Percentiles rank a stretch among this genome's conserved stretches.
phyloP scores from a whole-genome alignment of 768 basidiomycete species.

The Suillus cothurnatus region DNA sequence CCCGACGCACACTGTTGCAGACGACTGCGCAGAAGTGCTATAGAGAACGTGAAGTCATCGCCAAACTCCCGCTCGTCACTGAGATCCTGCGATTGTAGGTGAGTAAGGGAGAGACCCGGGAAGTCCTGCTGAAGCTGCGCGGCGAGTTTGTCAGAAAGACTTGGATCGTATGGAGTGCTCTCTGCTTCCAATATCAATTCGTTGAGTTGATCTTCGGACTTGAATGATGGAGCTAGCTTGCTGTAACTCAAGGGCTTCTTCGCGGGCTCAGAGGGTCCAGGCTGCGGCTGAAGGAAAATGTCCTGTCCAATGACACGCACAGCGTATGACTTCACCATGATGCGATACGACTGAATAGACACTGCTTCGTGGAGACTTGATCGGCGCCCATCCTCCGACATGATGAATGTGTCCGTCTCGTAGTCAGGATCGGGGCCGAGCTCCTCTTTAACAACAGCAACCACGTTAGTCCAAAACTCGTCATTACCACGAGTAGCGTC shows the following conservation, averaged over 20 bases:
- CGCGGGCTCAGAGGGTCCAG: constrained; percentile 35
- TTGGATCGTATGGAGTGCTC: constrained; percentile 70
- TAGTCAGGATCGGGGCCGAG: constrained; percentile 77
- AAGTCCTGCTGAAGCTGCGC: constrained; percentile 53
- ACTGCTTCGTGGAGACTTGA: constrained; percentile 63
- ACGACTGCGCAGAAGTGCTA: constrained; percentile 57
- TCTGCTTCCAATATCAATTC: constrained; percentile 73
- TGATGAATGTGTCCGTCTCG: constrained; percentile 48
- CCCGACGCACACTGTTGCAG: constrained; percentile 43
- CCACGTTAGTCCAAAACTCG: constrained; percentile 72
- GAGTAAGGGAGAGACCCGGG: constrained; percentile 62
- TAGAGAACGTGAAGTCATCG: constrained; percentile 75
- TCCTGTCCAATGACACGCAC: constrained; percentile 76
- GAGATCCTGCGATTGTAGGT: constrained; percentile 64
- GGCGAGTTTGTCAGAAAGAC: constrained; percentile 63
- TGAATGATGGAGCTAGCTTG: constrained; percentile 58
- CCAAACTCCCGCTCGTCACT: constrained; percentile 75
- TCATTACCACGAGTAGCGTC: constrained; percentile 56
- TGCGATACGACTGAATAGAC: constrained; percentile 66
- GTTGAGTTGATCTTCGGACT: constrained; percentile 60
- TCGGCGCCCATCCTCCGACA: constrained; percentile 42
- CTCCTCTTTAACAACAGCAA: constrained; percentile 63
- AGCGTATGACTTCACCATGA: constrained; percentile 72
- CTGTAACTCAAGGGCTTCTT: constrained; percentile 62
- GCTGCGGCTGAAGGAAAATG: constrained; percentile 60